Base-by-base conservation (phyloP, 2,329 filamentous ascomycete genomes). In the Paecilomyces niveus region DNA sequence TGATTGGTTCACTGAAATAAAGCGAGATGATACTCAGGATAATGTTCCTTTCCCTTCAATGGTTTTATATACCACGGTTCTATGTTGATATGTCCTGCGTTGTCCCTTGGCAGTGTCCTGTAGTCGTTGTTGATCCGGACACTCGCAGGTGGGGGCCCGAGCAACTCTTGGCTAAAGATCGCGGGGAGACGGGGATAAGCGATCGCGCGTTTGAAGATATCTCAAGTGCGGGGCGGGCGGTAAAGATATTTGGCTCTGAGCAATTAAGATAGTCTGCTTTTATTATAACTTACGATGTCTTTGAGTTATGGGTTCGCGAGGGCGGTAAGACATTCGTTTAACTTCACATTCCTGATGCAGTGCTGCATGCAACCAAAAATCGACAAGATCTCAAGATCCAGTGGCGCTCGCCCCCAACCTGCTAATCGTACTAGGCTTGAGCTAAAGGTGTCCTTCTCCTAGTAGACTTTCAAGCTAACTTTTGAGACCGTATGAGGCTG, bases 1-100 rank as follows among this genome's bases (percentile, higher is more conserved):
- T 61, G 62, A 63, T 31, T 51, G 35, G 7, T 53, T 57, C 15
- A 22, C 58, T 26, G 15, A 18, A 52, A 18, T 18, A n/a, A 18
- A 45, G 3, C 15, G 21, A 9, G 5, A 45, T n/a, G 5, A 3
- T 45, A 52, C 9, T 29, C 50, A 6, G 22, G 10, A 52, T 29
- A 21, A 21, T 52, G 7, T 7, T 15, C 24, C 13, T 26, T 18
- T 18, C 39, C n/a, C 21, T 45, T 21, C 39, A 45, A 18, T 8
- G n/a, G 15, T 3, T 18, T 18, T n/a, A 21, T n/a, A 45, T 45
- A 18, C 39, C n/a, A 9, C 15, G 18, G 3, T 8, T 8, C 15
- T 9, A 18, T 8, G 39, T 45, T 18, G 18, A 45, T 18, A 29
- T 21, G 6, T 6, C 7, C 39, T 45, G 35, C n/a, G n/a, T 45